Conservation (phyloP, 257 asterid genomes). For the Vinca minor region DNA sequence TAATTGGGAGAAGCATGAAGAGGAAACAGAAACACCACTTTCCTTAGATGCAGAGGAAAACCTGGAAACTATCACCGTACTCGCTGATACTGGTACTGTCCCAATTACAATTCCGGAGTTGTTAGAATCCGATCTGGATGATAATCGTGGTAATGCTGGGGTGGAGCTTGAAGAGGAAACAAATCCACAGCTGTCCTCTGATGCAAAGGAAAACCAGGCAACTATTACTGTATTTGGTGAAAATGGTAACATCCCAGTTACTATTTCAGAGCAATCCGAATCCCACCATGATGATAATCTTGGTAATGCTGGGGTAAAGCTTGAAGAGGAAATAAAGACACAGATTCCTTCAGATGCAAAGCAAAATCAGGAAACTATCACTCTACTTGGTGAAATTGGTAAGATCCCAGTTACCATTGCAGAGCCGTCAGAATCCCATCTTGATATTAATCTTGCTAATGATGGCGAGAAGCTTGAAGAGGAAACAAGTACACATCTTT, state of each 20-base stretch:
- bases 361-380: not conserved
- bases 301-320: slow-evolving; percentile 2
- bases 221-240: not conserved
- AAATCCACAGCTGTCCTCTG: not conserved
- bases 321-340: slow-evolving; percentile 1
- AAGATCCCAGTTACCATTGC: not conserved
- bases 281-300: not conserved
- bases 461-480: not conserved
- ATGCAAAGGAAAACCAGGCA: not conserved
- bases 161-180: not conserved
- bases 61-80: not conserved
- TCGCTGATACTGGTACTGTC: not conserved
- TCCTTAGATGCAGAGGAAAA: not conserved
- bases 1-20: slow-evolving; percentile 6
- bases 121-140: too few relatives aligned
- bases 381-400: not conserved
- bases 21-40: not conserved
- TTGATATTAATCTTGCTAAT: not conserved
- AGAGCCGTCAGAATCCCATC: not conserved
- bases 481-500: not conserved
- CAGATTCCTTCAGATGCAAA: slow-evolving; percentile 4
- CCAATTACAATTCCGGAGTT: not conserved
- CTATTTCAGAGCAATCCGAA: slow-evolving; percentile 5
- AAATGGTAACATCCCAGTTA: not conserved
- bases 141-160: not conserved